Evolutionary conservation across 108 stramenopile species (phyloP).

Genomic region (Discostella stelligeroides): DNA sequence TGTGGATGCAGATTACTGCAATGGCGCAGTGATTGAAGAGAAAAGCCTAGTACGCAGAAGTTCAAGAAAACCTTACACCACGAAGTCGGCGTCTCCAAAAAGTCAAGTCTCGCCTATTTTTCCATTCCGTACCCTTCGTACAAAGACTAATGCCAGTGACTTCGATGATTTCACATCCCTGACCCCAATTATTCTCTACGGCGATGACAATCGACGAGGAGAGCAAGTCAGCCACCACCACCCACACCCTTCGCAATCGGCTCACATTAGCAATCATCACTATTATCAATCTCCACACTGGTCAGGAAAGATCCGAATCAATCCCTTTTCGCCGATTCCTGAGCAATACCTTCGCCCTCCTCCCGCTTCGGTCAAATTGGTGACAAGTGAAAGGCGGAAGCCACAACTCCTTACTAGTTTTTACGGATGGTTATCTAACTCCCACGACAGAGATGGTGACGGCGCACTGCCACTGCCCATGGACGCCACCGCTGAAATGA

Average conservation of each 20-base stretch:
- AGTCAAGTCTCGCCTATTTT: too few relatives aligned
- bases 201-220: neutral
- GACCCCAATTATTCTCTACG: conserved; percentile 20
- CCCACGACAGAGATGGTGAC: neutral
- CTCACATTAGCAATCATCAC: conserved; percentile 7
- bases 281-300: conserved; percentile 48
- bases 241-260: too few relatives aligned
- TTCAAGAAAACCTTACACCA: too few relatives aligned
- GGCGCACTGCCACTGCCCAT: too few relatives aligned
- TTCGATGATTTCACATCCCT: conserved; percentile 19
- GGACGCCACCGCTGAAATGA: too few relatives aligned
- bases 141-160: neutral
- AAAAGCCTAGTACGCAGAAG: too few relatives aligned
- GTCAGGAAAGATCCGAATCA: conserved; percentile 43
- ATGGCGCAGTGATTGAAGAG: too few relatives aligned
- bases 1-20: too few relatives aligned
- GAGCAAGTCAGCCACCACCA: conserved; percentile 1
- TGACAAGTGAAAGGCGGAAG: neutral
- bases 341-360: conserved; percentile 33
- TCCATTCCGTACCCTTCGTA: neutral
- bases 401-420: neutral
- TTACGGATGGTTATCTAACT: conserved; percentile 2
- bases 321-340: conserved; percentile 48
- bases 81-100: too few relatives aligned
- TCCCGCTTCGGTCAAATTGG: conserved; percentile 10